A percentile compares a stretch with the other conserved stretches of the same genome.
phyloP scores from a whole-genome alignment of 176 grass and related monocot species.

The Olyra latifolia region DNA sequence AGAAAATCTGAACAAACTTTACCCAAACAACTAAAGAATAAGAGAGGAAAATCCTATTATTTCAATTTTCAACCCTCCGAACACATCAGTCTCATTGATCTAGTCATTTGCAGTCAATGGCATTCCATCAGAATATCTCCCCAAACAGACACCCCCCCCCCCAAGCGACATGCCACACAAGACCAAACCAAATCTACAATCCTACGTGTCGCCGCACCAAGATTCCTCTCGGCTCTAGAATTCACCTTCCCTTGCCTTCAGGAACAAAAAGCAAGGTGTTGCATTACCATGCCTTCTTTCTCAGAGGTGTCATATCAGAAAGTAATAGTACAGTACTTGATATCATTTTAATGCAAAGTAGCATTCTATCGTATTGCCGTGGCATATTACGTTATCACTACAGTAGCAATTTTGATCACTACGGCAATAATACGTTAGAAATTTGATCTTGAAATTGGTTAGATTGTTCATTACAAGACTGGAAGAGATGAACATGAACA shows the following conservation, averaged over 20 bases:
- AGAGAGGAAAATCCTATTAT: slow-evolving; percentile 18
- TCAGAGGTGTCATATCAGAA: no score
- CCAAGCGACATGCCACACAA: neutral
- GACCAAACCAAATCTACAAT: neutral
- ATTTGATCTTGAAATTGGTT: neutral
- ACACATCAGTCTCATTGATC: neutral
- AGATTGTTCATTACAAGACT: neutral
- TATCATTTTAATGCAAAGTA: neutral
- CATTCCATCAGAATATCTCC: slow-evolving; percentile 38
- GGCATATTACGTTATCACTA: neutral
- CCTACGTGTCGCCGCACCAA: neutral
- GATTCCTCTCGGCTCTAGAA: neutral
- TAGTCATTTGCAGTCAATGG: neutral
- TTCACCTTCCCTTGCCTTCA: neutral
- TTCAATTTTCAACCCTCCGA: neutral
- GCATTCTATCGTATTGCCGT: neutral
- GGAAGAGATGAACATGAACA: neutral
- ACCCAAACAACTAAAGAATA: neutral
- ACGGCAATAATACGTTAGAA: neutral
- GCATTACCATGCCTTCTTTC: neutral
- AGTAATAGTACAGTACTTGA: no score
- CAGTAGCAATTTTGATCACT: neutral
- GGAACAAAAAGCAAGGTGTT: neutral
- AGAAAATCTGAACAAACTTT: neutral
- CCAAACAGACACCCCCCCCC: no score